Conservation (phyloP, 2,329 filamentous ascomycete genomes). For the Cytospora piceicola region DNA sequence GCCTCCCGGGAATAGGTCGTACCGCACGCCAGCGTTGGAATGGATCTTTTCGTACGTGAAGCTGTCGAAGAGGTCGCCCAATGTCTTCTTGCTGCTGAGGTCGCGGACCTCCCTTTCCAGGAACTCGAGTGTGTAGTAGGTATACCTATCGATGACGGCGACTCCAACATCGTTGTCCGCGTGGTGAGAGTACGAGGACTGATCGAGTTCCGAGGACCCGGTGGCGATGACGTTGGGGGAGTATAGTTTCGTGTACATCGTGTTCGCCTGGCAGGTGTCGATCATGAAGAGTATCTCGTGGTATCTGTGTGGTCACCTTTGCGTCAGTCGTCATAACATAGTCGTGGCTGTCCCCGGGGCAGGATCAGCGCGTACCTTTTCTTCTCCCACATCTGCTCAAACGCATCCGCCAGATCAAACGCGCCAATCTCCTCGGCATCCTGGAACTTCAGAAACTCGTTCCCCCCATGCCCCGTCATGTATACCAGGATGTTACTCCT, state of each 20-base stretch:
- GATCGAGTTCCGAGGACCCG: slow-evolving; percentile 92
- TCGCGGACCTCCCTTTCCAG: slow-evolving; percentile 88
- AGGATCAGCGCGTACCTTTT: slow-evolving; percentile 64
- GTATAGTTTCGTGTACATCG: slow-evolving; percentile 98
- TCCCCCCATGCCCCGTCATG: slow-evolving; percentile 98
- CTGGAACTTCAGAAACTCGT: slow-evolving; percentile 98
- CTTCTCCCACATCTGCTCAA: slow-evolving; percentile 99
- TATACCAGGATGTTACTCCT: slow-evolving; percentile 97
- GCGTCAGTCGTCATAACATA: slow-evolving; percentile 6
- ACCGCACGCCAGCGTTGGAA: slow-evolving; percentile 86
- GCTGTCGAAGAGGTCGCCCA: slow-evolving; percentile 94
- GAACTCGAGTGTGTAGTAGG: slow-evolving; percentile 98
- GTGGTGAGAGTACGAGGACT: slow-evolving; percentile 96
- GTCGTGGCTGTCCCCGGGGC: too few species aligned
- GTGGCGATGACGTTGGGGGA: slow-evolving; percentile 98
- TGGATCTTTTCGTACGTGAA: slow-evolving; percentile 96
- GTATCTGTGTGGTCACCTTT: slow-evolving; percentile 61
- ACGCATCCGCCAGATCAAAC: slow-evolving; percentile 94
- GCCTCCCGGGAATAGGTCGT: slow-evolving; percentile 91
- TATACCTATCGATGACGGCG: slow-evolving; percentile 97
- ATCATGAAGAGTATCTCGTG: slow-evolving; percentile 99
- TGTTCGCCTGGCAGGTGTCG: slow-evolving; percentile 98
- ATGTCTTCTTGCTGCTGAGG: slow-evolving; percentile 81
- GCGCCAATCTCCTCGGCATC: slow-evolving; percentile 97
- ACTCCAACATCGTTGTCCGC: slow-evolving; percentile 98